Evolutionary conservation across 306 rosid genomes (phyloP).

Genomic region (Biancaea sappan): DNA sequence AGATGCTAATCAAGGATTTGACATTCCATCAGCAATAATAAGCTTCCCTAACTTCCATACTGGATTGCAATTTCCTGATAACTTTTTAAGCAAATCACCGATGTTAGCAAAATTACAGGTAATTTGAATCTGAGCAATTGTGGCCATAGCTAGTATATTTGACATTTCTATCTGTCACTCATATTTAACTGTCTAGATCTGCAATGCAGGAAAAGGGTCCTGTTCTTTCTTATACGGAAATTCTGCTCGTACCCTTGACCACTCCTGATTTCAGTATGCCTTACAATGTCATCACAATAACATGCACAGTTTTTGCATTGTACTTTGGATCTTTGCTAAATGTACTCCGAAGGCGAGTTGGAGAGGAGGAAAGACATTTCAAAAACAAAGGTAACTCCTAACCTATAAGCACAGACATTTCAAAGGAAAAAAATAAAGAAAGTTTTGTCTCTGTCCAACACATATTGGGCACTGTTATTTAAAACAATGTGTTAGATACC

Average conservation of each 20-base stretch:
- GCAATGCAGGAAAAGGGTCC: conserved; percentile 65
- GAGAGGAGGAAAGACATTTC: conserved; percentile 75
- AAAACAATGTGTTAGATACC: too few species aligned
- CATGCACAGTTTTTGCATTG: conserved; percentile 88
- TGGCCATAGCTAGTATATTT: conserved; percentile 8
- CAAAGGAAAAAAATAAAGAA: too few species aligned
- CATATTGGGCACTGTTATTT: too few species aligned
- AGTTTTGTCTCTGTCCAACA: too few species aligned
- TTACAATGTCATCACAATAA: conserved; percentile 90
- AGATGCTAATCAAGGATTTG: conserved; percentile 96
- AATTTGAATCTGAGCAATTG: conserved; percentile 1
- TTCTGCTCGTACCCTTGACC: conserved; percentile 85
- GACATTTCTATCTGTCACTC: conserved; percentile 10
- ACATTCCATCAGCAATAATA: conserved; percentile 92
- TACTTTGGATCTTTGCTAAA: conserved; percentile 89
- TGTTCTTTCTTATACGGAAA: conserved; percentile 82
- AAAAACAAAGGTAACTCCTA: conserved; percentile 61
- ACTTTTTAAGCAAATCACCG: conserved; percentile 56
- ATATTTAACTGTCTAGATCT: conserved; percentile 27
- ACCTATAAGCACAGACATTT: too few species aligned
- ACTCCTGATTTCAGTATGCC: conserved; percentile 99
- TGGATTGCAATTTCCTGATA: conserved; percentile 51
- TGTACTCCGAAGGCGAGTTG: conserved; percentile 81
- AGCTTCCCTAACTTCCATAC: conserved; percentile 77
- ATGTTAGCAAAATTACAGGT: conserved; percentile 80